Evolutionary conservation across 108 stramenopile species (phyloP).

Genomic region (Hondaea fermentalgiana): DNA sequence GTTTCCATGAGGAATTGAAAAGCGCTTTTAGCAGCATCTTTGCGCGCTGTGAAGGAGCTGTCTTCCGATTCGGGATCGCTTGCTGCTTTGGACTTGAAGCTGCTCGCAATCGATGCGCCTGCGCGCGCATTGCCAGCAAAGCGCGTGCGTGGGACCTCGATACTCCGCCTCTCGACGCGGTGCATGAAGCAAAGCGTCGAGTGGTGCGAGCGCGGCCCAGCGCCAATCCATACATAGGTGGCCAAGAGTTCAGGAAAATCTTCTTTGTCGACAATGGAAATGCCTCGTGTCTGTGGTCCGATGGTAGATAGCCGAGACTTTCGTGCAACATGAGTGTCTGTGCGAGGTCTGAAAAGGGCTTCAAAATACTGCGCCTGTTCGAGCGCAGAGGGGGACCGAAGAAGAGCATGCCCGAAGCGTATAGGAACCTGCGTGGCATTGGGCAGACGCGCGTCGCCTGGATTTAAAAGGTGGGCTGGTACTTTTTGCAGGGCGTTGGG

Average conservation of each 20-base stretch:
- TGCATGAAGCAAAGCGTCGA: not conserved
- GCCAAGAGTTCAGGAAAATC: not conserved
- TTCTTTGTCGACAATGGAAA: not conserved
- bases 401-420: not conserved
- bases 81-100: not conserved
- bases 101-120: too few relatives aligned
- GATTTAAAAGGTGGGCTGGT: not conserved
- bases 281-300: not conserved
- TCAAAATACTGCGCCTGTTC: not conserved
- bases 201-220: not conserved
- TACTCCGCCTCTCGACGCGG: not conserved
- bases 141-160: not conserved
- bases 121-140: not conserved
- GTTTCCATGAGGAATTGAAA: not conserved
- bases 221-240: not conserved
- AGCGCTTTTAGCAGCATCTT: not conserved
- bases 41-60: not conserved
- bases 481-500: not conserved
- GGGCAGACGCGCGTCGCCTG: not conserved
- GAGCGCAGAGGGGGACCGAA: not conserved
- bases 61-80: not conserved
- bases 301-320: not conserved
- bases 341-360: not conserved
- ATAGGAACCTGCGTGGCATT: not conserved
- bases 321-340: not conserved